Evolutionary conservation across 2,329 filamentous ascomycete species (phyloP), one percentile per base, ranked within the genome.

Genomic region (Cercospora citrullina): DNA sequence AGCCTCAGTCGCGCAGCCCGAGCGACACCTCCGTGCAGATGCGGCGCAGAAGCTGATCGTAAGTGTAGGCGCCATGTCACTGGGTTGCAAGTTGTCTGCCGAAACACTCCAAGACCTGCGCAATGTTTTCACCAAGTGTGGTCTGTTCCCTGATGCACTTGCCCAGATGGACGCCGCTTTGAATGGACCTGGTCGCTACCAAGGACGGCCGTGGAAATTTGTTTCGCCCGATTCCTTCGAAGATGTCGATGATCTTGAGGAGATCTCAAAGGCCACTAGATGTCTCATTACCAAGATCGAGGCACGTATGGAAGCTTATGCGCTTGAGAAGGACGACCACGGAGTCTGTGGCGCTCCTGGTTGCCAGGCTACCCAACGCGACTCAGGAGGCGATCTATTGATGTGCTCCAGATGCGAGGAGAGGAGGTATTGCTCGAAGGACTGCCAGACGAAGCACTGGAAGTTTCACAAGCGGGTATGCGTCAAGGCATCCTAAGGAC

Each of bases 341-440:
- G 59, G 12, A 1, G 7, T 61, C 3, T 61, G 59, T 18, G 59
- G 59, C 1, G 59, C 36, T 30, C 1, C 33, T 2, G 33, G 1
- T 9, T 61, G 59, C 26, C 21, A 61, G 59, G 33, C 59, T 12
- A 61, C 59, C 33, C n/a, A 61, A 10, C 31, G 14, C 21, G 9
- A 61, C 4, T 23, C 36, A 1, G 59, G 33, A 21, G 14, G 36
- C 7, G 18, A 18, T 26, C 23, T 67, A 12, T 21, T 59, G 51
- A 2, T 64, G 26, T 72, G 69, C 33, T 57, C 42, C 14, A 60
- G 42, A 1, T 72, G 70, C 60, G 39, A 42, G 12, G 80, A 74
- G 68, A 63, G 68, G 5, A 58, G 53, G 26, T 89, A 88, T 64
- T 89, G 48, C 42, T 36, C 48, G 12, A 64, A 58, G 61, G 30